phyloP scores from a whole-genome alignment of 345 rosid species.

The Moricandia arvensis region DNA sequence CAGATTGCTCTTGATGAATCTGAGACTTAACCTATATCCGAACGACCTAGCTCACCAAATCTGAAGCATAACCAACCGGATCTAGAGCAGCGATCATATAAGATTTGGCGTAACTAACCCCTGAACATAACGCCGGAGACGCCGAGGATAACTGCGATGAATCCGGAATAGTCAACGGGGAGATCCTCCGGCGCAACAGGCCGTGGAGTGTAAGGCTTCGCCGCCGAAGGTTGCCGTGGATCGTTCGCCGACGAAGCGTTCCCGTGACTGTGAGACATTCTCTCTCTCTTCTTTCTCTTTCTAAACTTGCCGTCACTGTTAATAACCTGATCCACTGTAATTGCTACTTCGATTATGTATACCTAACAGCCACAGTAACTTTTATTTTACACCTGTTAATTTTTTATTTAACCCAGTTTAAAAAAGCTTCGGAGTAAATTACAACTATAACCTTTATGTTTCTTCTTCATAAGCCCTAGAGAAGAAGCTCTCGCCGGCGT shows the following conservation, averaged over 20 bases:
- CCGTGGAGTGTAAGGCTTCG: constrained; percentile 57
- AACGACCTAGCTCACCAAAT: constrained; percentile 3
- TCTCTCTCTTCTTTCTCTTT: constrained; percentile 14
- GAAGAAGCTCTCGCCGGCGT: constrained; percentile 15
- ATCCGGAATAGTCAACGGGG: constrained; percentile 95
- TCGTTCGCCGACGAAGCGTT: constrained; percentile 62
- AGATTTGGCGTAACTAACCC: constrained; percentile 42
- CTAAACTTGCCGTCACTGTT: neutral
- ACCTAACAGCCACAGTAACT: neutral
- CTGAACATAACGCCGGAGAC: constrained; percentile 93
- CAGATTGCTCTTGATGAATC: neutral
- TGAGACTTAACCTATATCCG: neutral
- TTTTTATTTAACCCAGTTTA: neutral
- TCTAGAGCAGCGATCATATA: constrained; percentile 1
- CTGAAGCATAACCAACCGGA: constrained; percentile 6
- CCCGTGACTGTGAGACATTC: constrained; percentile 54
- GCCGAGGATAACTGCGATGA: constrained; percentile 88
- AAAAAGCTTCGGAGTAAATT: neutral
- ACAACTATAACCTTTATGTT: constrained; percentile 15
- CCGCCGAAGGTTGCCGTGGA: constrained; percentile 84
- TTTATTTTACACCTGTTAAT: neutral
- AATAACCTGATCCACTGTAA: constrained; percentile 7
- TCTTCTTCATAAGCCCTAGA: constrained; percentile 7
- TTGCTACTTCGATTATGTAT: neutral
- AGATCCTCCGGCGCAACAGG: constrained; percentile 68